These are phyloP conservation scores for Aristolochia californica DNA, from an alignment of 164 flowering plant species.

Conservation along the genomic window DNA sequence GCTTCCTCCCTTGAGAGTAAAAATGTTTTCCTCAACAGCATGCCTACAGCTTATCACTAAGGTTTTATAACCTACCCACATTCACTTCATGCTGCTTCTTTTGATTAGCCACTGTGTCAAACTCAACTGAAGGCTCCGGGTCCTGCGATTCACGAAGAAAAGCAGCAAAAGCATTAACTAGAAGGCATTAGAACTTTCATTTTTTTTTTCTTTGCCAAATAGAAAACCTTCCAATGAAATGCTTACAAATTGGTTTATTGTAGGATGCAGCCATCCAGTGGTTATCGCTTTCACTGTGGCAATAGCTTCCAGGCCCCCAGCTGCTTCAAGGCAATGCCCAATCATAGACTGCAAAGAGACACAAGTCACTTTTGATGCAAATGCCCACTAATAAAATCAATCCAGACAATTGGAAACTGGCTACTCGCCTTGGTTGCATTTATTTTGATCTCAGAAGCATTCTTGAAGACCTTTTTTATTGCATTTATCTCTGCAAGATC, in stretches of 20 bases:
- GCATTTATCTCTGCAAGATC: slow-evolving; percentile 95
- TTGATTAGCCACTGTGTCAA: slow-evolving; percentile 70
- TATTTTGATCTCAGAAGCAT: slow-evolving; percentile 71
- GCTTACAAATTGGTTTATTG: slow-evolving; percentile 74
- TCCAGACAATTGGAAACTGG: background rate
- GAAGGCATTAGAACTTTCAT: background rate
- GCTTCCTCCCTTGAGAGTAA: background rate
- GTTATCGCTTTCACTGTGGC: slow-evolving; percentile 78
- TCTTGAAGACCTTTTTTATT: slow-evolving; percentile 77
- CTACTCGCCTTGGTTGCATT: slow-evolving; percentile 76
- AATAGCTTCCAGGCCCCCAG: slow-evolving; percentile 94
- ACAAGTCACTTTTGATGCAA: background rate
- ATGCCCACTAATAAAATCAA: background rate
- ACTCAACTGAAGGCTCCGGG: slow-evolving; percentile 78
- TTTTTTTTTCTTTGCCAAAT: background rate
- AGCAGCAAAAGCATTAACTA: background rate
- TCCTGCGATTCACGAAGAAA: slow-evolving; percentile 33
- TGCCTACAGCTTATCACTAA: background rate
- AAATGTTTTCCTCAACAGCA: background rate
- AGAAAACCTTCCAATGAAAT: too few species aligned
- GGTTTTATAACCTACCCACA: slow-evolving; percentile 50
- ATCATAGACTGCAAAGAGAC: slow-evolving; percentile 70
- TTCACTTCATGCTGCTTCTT: slow-evolving; percentile 89
- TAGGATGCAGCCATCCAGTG: slow-evolving; percentile 92
- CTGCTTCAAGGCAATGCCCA: slow-evolving; percentile 93